Evolutionary conservation across 768 basidiomycete genomes (phyloP).

Genomic region (Lactarius tabidus): DNA sequence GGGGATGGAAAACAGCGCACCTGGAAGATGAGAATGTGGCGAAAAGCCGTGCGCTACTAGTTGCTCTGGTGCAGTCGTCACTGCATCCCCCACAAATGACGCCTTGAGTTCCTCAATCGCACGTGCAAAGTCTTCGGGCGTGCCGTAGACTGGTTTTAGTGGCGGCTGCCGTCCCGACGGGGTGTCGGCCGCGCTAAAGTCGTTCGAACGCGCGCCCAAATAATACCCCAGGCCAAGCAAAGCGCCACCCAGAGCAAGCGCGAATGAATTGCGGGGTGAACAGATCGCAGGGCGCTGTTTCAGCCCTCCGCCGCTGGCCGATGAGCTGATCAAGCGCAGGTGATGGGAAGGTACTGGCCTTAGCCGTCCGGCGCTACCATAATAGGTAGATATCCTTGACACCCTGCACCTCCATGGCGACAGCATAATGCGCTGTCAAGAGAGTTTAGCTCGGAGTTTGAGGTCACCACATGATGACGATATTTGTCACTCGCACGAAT

Average conservation of each 20-base stretch:
- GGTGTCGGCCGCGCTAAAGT: not conserved
- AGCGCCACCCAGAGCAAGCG: conserved; percentile 5
- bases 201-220: conserved; percentile 4
- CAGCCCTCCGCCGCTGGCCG: not conserved
- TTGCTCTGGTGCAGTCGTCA: conserved; percentile 27
- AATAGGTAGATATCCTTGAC: not conserved
- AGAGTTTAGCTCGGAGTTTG: not conserved
- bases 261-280: not conserved
- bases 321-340: not conserved
- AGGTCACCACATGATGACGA: too few species aligned
- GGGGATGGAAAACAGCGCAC: conserved; percentile 5
- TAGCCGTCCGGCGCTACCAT: not conserved
- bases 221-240: conserved; percentile 18
- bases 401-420: conserved; percentile 1
- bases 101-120: conserved; percentile 30
- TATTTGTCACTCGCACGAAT: too few species aligned
- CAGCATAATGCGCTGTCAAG: not conserved
- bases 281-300: not conserved
- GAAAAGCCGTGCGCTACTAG: conserved; percentile 31
- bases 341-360: too few species aligned
- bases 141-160: conserved; percentile 27
- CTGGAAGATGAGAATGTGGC: conserved; percentile 26
- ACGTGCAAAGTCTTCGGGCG: conserved; percentile 28
- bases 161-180: not conserved
- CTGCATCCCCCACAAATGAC: conserved; percentile 12